Percentiles rank a stretch among this genome's conserved stretches.
Evolutionary conservation across 2,329 filamentous ascomycete genomes (phyloP).

Genomic region (Alternaria consortialis): DNA sequence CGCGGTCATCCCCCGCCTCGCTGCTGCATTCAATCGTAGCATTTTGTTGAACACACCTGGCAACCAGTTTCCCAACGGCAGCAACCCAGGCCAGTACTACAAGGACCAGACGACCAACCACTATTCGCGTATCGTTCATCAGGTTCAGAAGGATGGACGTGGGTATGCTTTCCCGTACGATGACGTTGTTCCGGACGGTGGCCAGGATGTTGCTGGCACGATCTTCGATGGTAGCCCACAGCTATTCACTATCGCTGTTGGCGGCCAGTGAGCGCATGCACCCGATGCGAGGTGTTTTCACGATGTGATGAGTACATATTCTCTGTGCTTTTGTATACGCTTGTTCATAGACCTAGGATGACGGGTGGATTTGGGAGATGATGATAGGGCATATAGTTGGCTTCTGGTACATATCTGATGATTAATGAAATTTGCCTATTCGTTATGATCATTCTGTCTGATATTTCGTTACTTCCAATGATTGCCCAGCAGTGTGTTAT

Average conservation of each 20-base stretch:
- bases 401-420: background rate
- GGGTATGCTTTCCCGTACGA: conserved; percentile 76
- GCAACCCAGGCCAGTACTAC: conserved; percentile 45
- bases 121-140: conserved; percentile 69
- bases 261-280: conserved; percentile 44
- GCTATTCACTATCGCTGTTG: conserved; percentile 59
- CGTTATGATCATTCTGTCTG: fast-evolving
- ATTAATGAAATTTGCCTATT: background rate
- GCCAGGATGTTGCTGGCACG: conserved; percentile 64
- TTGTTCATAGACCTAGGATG: background rate
- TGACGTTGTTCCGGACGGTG: conserved; percentile 68
- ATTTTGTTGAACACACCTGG: conserved; percentile 65
- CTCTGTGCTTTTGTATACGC: background rate
- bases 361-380: background rate
- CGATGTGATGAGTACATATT: background rate
- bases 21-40: conserved; percentile 78
- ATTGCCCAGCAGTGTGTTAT: background rate
- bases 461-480: background rate
- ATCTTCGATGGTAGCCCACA: conserved; percentile 58
- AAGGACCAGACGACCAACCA: conserved; percentile 58
- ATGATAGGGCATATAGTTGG: background rate
- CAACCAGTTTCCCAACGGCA: conserved; percentile 51
- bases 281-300: background rate
- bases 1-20: conserved; percentile 75
- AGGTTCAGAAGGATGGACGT: conserved; percentile 65